These are phyloP conservation scores for Kodamaea plutei DNA, from an alignment of 1,139 yeast genomes.

Conservation along the genomic window DNA sequence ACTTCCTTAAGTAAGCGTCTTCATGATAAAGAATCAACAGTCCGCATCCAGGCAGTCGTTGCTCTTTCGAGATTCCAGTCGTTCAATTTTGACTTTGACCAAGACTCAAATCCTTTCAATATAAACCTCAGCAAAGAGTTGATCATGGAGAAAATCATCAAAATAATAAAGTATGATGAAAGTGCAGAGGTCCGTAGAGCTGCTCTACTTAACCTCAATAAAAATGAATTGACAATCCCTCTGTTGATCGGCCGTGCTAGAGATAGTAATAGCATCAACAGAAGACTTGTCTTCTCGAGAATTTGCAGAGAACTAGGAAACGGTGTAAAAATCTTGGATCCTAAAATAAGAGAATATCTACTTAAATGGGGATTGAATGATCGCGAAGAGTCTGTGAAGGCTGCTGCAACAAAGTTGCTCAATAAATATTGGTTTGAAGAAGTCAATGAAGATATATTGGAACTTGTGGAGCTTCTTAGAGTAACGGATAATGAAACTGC, in stretches of 20 bases:
- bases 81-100: conserved; percentile 37
- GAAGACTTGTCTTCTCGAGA: conserved; percentile 70
- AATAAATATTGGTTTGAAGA: conserved; percentile 68
- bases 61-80: conserved; percentile 79
- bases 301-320: conserved; percentile 60
- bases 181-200: conserved; percentile 89
- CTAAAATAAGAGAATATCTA: conserved; percentile 60
- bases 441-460: conserved; percentile 66
- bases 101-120: conserved; percentile 21
- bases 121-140: conserved; percentile 16
- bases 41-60: conserved; percentile 78
- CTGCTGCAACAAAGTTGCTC: conserved; percentile 71
- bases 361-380: conserved; percentile 85
- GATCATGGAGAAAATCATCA: conserved; percentile 49
- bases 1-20: conserved; percentile 61
- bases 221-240: conserved; percentile 51
- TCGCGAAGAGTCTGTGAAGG: conserved; percentile 69
- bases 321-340: conserved; percentile 57
- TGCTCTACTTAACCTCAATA: conserved; percentile 66
- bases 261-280: conserved; percentile 66
- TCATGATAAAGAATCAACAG: conserved; percentile 73
- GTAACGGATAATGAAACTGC: conserved; percentile 65
- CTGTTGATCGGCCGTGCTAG: conserved; percentile 76
- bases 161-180: conserved; percentile 69
- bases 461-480: conserved; percentile 65